Base-by-base conservation (phyloP, 2,329 filamentous ascomycete species). In the Mollisia scopiformis region DNA sequence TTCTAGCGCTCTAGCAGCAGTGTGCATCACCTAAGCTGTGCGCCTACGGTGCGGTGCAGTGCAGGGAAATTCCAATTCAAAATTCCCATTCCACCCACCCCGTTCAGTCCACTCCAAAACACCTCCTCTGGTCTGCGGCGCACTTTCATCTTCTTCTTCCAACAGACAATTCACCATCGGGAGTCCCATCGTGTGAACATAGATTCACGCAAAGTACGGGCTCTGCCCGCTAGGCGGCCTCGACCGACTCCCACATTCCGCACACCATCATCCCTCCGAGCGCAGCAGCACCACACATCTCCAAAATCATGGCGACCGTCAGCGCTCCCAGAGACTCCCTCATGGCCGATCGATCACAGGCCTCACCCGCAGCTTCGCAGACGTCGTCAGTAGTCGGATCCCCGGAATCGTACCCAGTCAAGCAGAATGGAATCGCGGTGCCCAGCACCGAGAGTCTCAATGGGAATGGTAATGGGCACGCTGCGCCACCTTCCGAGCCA, bases 401-500 rank as follows among this genome's bases (percentile, higher is more conserved):
- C 21, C 69, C 68, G 21, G 65, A 69, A 37, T 66, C 67, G 16
- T 63, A 59, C 19, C 68, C 69, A 7, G 52, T 55, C 3, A 63
- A 52, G 39, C 61, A 63, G 25, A 70, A 71, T 66, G 67, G 64
- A 55, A 65, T 63, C 47, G 52, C 65, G 7, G 55, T 69, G 35
- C 62, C 68, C 37, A 71, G 66, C 55, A 67, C 60, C 30, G 69
- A 73, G 57, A 69, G 64, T 43, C 63, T 72, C 37, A 67, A 62
- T 52, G 57, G 61, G 23, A 73, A 73, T 63, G 70, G 67, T 7
- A 73, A 73, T 63, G 70, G 67, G 8, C 54, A 60, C 39, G 63
- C 68, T 67, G 71, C 72, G 65, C 71, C 71, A 68, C 71, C 61
- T 30, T 59, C 68, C 47, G 66, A 70, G 58, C 64, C 67, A 64